Percentiles rank a stretch among this genome's conserved stretches.
Conservation (phyloP, 129 eudicot genomes). For the Escallonia rubra region DNA sequence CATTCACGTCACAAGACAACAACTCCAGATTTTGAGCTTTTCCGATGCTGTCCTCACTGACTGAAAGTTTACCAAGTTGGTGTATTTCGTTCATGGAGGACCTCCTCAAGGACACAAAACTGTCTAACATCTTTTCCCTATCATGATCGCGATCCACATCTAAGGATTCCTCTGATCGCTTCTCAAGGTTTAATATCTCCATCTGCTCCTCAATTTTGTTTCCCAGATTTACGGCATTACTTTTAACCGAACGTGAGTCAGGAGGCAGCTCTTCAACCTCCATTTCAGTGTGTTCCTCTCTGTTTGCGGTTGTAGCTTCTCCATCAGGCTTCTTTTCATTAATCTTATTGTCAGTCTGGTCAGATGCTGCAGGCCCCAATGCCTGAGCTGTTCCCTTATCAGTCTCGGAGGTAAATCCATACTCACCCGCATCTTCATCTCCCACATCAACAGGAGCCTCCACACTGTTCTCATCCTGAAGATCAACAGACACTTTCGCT, state of each 20-base stretch:
- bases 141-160: conserved; percentile 21
- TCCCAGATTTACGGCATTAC: conserved; percentile 15
- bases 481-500: conserved; percentile 72
- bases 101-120: conserved; percentile 51
- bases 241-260: conserved; percentile 28
- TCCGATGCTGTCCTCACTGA: conserved; percentile 43
- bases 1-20: conserved; percentile 37
- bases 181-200: conserved; percentile 23
- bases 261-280: conserved; percentile 40
- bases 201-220: conserved; percentile 21
- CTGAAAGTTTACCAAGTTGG: conserved; percentile 32
- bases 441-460: conserved; percentile 46
- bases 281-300: conserved; percentile 39
- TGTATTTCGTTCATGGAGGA: conserved; percentile 36
- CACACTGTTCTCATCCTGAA: conserved; percentile 25
- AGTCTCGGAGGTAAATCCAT: conserved; percentile 71
- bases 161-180: conserved; percentile 27
- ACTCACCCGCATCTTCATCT: conserved; percentile 62
- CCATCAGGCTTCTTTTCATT: conserved; percentile 46
- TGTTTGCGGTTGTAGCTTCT: conserved; percentile 22
- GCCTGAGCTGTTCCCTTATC: conserved; percentile 92
- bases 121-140: conserved; percentile 24
- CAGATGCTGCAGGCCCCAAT: conserved; percentile 73
- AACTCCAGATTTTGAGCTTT: conserved; percentile 38
- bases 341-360: conserved; percentile 52